Conservation (phyloP, 73 alveolate species). For the Effrenium voratum region DNA sequence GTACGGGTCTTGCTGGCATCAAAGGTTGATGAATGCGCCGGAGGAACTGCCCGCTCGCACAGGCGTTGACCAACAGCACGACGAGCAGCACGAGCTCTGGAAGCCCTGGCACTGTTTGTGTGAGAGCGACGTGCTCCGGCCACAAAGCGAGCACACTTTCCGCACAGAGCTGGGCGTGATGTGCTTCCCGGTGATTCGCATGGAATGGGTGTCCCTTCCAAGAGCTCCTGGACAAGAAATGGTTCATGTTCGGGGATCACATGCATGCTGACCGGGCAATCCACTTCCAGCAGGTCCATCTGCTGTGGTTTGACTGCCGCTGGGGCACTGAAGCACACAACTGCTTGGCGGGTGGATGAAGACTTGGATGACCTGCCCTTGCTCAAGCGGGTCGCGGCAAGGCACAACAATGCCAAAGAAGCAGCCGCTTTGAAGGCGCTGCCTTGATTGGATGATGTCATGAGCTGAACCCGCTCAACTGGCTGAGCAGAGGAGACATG, state of each 20-base stretch:
- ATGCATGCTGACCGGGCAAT: background rate
- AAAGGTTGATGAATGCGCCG: background rate
- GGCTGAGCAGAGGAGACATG: background rate
- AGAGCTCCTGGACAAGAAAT: background rate
- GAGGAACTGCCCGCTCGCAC: slow-evolving; percentile 8
- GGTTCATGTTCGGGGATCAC: background rate
- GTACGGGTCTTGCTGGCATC: slow-evolving; percentile 93
- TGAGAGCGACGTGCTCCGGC: slow-evolving; percentile 69
- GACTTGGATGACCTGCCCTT: background rate
- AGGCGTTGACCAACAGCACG: slow-evolving; percentile 83
- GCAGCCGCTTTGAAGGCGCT: slow-evolving; percentile 74
- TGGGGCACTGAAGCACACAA: slow-evolving; percentile 18
- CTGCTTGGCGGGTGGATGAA: slow-evolving; percentile 54
- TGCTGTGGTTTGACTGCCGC: background rate
- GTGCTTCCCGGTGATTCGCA: background rate
- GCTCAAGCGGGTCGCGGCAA: slow-evolving; percentile 41
- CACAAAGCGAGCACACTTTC: slow-evolving; percentile 31
- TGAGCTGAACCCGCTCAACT: background rate
- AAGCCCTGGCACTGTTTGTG: background rate
- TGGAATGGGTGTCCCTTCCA: background rate
- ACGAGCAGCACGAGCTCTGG: slow-evolving; percentile 7
- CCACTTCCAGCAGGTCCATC: slow-evolving; percentile 34
- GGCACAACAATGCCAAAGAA: slow-evolving; percentile 45
- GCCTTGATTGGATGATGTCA: background rate
- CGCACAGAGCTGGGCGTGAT: no score